Conservation (phyloP, 345 rosid species). For the Lagerstroemia speciosa region DNA sequence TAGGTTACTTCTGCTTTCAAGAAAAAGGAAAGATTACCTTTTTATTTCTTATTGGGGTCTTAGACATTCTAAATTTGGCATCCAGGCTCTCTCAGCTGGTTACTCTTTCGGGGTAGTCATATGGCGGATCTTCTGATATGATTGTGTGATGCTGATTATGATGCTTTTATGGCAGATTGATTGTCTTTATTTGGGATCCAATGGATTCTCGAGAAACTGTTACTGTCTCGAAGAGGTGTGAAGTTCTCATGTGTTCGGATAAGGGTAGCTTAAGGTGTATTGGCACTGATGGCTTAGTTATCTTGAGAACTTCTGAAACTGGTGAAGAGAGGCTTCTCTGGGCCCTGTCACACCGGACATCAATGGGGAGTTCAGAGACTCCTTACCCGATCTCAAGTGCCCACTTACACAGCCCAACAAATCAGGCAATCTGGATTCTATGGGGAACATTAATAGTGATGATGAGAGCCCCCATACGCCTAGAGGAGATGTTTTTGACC, state of each 20-base stretch:
- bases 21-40: not conserved
- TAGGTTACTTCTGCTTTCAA: not conserved
- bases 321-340: slow-evolving; percentile 10
- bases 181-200: not conserved
- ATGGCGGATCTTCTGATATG: not conserved
- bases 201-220: not conserved
- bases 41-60: not conserved
- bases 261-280: not conserved
- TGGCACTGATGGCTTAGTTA: not conserved
- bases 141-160: not conserved
- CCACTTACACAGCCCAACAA: slow-evolving; percentile 22
- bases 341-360: slow-evolving; percentile 35
- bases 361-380: slow-evolving; percentile 31
- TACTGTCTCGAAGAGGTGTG: not conserved
- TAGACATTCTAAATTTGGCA: not conserved
- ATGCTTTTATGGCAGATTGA: not conserved
- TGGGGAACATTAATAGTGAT: slow-evolving; percentile 7
- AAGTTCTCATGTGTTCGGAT: not conserved
- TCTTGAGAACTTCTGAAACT: not conserved
- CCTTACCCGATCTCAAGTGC: slow-evolving; percentile 18
- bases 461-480: slow-evolving; percentile 34
- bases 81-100: too few species aligned
- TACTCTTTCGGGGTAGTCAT: too few species aligned
- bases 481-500: slow-evolving; percentile 38
- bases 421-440: slow-evolving; percentile 11